Evolutionary conservation across 495 filamentous ascomycete genomes (phyloP).

Genomic region (Chaetomium fimeti): DNA sequence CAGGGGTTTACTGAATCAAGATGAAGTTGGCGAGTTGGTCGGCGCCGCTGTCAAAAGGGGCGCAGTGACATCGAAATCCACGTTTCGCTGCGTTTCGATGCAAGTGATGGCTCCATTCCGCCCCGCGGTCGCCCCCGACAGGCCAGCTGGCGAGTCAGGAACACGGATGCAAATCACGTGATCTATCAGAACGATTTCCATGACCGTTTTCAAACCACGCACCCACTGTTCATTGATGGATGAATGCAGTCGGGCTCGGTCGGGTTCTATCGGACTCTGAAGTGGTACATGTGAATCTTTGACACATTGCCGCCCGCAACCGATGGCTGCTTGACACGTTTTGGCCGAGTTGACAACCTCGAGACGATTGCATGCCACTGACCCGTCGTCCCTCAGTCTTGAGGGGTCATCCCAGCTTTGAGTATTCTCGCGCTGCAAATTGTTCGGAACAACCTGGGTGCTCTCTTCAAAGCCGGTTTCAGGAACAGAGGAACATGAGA

Average conservation of each 20-base stretch:
- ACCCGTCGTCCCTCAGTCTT: not conserved
- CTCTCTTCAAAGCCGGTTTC: slow-evolving; percentile 5
- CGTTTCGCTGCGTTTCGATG: slow-evolving; percentile 24
- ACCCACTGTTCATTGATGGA: not conserved
- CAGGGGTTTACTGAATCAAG: not conserved
- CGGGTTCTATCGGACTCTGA: not conserved
- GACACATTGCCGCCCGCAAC: not conserved
- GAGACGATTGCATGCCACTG: not conserved
- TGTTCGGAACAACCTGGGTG: not conserved
- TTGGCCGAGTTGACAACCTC: not conserved
- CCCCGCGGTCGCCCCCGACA: slow-evolving; percentile 18
- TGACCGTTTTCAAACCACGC: no score
- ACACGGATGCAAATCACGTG: slow-evolving; percentile 19
- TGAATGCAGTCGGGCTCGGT: not conserved
- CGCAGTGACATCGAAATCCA: slow-evolving; percentile 31
- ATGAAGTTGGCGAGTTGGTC: slow-evolving; percentile 7
- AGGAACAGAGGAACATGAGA: not conserved
- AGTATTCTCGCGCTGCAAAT: not conserved
- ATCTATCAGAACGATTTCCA: not conserved
- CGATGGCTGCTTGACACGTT: not conserved
- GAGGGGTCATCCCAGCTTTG: not conserved
- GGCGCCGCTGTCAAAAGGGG: slow-evolving; percentile 17
- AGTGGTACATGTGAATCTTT: not conserved
- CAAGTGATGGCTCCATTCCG: slow-evolving; percentile 18
- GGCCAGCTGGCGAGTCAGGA: slow-evolving; percentile 23